A percentile compares a stretch with the other conserved stretches of the same genome.
Evolutionary conservation across 1,284 basidiomycete genomes (phyloP).

Genomic region (Pisolithus thermaeus): DNA sequence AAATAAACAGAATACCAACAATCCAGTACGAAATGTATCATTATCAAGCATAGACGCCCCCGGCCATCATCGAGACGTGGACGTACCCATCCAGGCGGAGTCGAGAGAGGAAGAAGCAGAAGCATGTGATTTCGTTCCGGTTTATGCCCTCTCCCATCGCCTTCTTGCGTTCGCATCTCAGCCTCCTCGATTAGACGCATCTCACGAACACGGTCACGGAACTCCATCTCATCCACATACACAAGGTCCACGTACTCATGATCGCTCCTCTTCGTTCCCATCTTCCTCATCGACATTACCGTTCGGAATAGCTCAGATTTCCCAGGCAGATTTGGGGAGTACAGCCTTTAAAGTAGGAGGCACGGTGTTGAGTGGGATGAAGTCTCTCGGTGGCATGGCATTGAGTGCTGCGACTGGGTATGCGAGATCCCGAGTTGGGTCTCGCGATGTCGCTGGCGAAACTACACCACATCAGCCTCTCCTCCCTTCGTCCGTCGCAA

Average conservation of each 20-base stretch:
- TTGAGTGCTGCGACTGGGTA: slow-evolving; percentile 43
- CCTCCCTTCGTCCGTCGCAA: slow-evolving; percentile 7
- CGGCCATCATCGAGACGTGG: slow-evolving; percentile 6
- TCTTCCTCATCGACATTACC: slow-evolving; percentile 14
- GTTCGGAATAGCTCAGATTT: slow-evolving; percentile 31
- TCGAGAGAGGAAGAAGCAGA: too few relatives aligned
- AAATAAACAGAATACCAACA: slow-evolving; percentile 29
- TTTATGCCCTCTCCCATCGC: slow-evolving; percentile 57
- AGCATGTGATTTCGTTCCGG: slow-evolving; percentile 31
- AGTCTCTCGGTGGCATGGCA: slow-evolving; percentile 58
- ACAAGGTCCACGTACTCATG: slow-evolving; percentile 20
- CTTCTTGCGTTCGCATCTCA: slow-evolving; percentile 57
- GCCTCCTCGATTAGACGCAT: slow-evolving; percentile 30
- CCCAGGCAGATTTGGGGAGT: slow-evolving; percentile 46
- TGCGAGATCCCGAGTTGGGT: slow-evolving; percentile 19
- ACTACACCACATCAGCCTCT: slow-evolving; percentile 10
- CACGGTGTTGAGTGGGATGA: slow-evolving; percentile 58
- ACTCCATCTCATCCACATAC: slow-evolving; percentile 19
- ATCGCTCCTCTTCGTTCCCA: slow-evolving; percentile 16
- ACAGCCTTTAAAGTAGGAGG: slow-evolving; percentile 57
- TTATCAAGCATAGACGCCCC: slow-evolving; percentile 29
- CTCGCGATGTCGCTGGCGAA: not conserved
- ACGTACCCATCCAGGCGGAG: slow-evolving; percentile 1
- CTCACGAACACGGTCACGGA: slow-evolving; percentile 7
- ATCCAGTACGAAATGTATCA: slow-evolving; percentile 30